Conservation (phyloP, 257 asterid species). For the Prunella vulgaris region DNA sequence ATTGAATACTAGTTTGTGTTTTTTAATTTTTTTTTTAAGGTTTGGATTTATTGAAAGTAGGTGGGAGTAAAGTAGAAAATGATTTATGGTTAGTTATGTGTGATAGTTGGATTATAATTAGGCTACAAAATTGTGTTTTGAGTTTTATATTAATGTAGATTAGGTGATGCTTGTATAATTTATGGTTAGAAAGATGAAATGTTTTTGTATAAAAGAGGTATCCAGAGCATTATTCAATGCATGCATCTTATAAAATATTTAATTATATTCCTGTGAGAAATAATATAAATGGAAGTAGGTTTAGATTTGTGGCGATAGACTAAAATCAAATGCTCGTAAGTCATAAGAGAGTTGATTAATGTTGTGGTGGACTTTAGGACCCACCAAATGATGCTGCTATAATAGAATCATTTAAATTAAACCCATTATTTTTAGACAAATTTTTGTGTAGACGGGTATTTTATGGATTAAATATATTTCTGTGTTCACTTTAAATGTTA, state of each 20-base stretch:
- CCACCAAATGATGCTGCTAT: not conserved
- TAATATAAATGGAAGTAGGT: not conserved
- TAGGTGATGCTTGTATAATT: not conserved
- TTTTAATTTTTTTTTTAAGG: not conserved
- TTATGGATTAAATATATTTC: too few species aligned
- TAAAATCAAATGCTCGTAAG: not conserved
- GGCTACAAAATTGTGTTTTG: not conserved
- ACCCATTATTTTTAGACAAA: not conserved
- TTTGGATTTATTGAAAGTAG: not conserved
- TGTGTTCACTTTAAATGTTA: too few species aligned
- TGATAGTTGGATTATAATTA: not conserved
- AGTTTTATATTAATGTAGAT: not conserved
- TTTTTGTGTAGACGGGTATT: not conserved
- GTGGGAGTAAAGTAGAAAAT: not conserved
- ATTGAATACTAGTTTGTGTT: too few species aligned
- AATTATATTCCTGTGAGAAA: not conserved
- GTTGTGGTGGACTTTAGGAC: not conserved
- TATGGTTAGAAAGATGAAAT: not conserved
- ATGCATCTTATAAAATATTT: not conserved
- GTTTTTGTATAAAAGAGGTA: too few species aligned
- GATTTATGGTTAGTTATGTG: not conserved
- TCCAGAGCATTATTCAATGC: not conserved
- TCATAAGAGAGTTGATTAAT: too few species aligned
- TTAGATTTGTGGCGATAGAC: not conserved
- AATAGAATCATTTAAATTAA: not conserved